These are phyloP conservation scores for Boletus rufocinnamomeus DNA, from an alignment of 768 basidiomycete species.

Conservation along the genomic window DNA sequence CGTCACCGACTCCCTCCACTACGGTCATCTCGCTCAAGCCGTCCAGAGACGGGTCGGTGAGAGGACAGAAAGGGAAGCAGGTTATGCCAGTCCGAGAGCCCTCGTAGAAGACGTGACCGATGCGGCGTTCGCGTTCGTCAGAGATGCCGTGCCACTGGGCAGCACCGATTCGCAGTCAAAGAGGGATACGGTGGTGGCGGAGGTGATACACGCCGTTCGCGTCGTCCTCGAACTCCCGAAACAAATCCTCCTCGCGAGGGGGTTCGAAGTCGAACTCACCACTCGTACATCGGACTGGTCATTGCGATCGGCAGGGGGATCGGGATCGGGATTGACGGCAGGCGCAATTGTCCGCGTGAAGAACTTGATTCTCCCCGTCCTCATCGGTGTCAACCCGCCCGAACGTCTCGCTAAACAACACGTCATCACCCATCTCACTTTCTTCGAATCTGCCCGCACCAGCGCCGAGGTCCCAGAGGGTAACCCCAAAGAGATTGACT, in stretches of 20 bases:
- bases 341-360: slow-evolving; percentile 42
- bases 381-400: slow-evolving; percentile 73
- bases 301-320: neutral
- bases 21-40: slow-evolving; percentile 59
- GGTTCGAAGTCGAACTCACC: slow-evolving; percentile 44
- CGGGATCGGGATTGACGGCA: neutral
- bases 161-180: neutral
- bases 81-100: slow-evolving; percentile 33
- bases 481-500: slow-evolving; percentile 31
- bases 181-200: neutral
- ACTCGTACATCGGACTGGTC: slow-evolving; percentile 12
- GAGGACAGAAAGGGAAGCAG: slow-evolving; percentile 11
- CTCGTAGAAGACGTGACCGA: slow-evolving; percentile 41
- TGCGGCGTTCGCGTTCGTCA: slow-evolving; percentile 41
- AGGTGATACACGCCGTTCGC: slow-evolving; percentile 34
- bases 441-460: slow-evolving; percentile 35
- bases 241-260: slow-evolving; percentile 51
- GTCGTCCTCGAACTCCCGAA: slow-evolving; percentile 49
- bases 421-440: slow-evolving; percentile 54
- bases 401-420: slow-evolving; percentile 67
- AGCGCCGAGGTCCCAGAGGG: neutral
- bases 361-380: slow-evolving; percentile 49
- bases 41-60: slow-evolving; percentile 34
- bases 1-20: slow-evolving; percentile 61
- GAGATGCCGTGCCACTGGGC: slow-evolving; percentile 28